Percentiles rank a stretch among this genome's conserved stretches.
Evolutionary conservation across 345 rosid genomes (phyloP).

Genomic region (Hibiscus syriacus): DNA sequence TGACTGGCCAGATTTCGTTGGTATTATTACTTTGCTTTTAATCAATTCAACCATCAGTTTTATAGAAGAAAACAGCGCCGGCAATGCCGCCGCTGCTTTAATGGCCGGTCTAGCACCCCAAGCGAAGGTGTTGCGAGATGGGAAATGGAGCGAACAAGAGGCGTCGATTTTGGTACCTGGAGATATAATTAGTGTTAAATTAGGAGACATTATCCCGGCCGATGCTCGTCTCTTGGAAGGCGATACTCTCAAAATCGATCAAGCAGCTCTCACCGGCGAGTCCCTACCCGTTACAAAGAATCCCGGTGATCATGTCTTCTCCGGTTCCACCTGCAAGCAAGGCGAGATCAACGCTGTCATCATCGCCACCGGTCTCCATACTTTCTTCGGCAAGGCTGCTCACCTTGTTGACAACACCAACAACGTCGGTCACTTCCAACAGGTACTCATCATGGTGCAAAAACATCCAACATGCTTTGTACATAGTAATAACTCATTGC

Average conservation of each 20-base stretch:
- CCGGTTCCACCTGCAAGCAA: slow-evolving; percentile 95
- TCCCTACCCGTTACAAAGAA: slow-evolving; percentile 71
- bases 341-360: slow-evolving; percentile 94
- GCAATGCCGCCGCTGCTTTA: slow-evolving; percentile 92
- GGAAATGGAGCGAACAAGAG: slow-evolving; percentile 78
- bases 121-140: slow-evolving; percentile 80
- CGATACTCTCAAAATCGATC: slow-evolving; percentile 88
- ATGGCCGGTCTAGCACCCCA: slow-evolving; percentile 97
- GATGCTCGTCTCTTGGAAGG: slow-evolving; percentile 94
- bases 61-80: slow-evolving; percentile 90
- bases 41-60: slow-evolving; percentile 93
- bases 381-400: slow-evolving; percentile 97
- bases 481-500: neutral
- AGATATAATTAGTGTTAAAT: slow-evolving; percentile 78
- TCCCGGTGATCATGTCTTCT: slow-evolving; percentile 69
- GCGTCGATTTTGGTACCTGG: slow-evolving; percentile 87
- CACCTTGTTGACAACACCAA: slow-evolving; percentile 91
- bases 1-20: slow-evolving; percentile 89
- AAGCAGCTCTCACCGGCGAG: slow-evolving; percentile 89
- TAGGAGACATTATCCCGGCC: slow-evolving; percentile 90
- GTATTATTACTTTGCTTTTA: slow-evolving; percentile 58
- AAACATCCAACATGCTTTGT: neutral
- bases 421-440: slow-evolving; percentile 90
- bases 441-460: slow-evolving; percentile 31
- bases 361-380: slow-evolving; percentile 89